phyloP scores from a whole-genome alignment of 345 rosid genomes.

The Linum trigynum region DNA sequence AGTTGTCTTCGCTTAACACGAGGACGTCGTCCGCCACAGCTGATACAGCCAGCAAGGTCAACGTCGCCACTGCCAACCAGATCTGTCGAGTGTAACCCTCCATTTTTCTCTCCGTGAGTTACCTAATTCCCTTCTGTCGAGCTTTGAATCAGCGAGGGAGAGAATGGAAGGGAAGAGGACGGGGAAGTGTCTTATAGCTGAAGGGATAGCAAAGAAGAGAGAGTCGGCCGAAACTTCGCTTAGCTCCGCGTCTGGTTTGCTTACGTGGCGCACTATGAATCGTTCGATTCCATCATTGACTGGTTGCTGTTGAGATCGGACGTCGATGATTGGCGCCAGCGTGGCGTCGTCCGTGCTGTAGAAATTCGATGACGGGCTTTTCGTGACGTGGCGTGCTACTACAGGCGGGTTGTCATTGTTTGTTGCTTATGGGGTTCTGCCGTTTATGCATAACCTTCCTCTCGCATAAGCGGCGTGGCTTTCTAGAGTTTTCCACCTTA shows the following conservation, averaged over 20 bases:
- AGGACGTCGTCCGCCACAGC: constrained; percentile 75
- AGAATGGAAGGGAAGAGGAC: background rate
- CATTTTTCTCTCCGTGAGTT: constrained; percentile 5
- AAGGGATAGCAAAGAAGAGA: background rate
- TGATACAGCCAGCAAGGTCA: constrained; percentile 44
- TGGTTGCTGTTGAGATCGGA: background rate
- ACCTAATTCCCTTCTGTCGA: background rate
- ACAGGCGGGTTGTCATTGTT: background rate
- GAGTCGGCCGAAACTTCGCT: background rate
- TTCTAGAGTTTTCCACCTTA: no score
- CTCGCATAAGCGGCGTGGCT: no score
- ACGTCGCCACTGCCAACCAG: constrained; percentile 40
- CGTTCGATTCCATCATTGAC: background rate
- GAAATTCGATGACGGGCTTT: background rate
- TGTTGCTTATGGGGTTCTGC: no score
- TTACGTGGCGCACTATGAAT: background rate
- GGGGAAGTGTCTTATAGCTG: background rate
- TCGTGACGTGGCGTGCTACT: background rate
- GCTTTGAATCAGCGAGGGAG: background rate
- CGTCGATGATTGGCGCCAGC: background rate
- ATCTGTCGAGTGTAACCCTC: constrained; percentile 34
- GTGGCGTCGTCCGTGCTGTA: background rate
- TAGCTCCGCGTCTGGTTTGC: background rate
- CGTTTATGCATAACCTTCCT: no score
- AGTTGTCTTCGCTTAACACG: constrained; percentile 77